Conservation (phyloP, 2,329 filamentous ascomycete species). For the Aureobasidium zeae region DNA sequence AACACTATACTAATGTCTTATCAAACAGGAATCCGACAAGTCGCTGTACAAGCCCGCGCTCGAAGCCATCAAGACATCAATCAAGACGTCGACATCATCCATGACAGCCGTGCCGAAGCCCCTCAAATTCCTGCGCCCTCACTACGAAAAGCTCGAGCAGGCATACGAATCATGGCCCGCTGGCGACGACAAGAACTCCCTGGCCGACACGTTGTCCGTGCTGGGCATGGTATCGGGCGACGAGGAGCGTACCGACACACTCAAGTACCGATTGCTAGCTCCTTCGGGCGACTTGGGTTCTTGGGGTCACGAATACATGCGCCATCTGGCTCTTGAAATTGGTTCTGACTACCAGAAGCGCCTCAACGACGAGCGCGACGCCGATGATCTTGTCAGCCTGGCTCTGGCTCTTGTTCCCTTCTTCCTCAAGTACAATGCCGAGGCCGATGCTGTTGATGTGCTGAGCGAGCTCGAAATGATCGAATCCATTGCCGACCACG, state of each 20-base stretch:
- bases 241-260: constrained; percentile 87
- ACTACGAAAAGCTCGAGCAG: constrained; percentile 83
- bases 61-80: constrained; percentile 94
- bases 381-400: constrained; percentile 76
- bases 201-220: constrained; percentile 93
- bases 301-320: constrained; percentile 97
- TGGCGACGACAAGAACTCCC: constrained; percentile 67
- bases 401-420: constrained; percentile 79
- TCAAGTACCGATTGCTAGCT: constrained; percentile 87
- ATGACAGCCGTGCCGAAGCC: constrained; percentile 99
- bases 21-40: constrained; percentile 75
- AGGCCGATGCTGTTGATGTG: constrained; percentile 94
- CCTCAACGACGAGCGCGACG: constrained; percentile 72
- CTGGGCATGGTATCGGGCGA: constrained; percentile 93
- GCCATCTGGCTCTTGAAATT: constrained; percentile 90
- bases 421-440: constrained; percentile 94
- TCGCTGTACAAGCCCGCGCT: constrained; percentile 85
- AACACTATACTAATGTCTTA: no score
- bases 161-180: constrained; percentile 83
- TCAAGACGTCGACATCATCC: constrained; percentile 97
- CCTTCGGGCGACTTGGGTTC: constrained; percentile 88
- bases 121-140: constrained; percentile 91
- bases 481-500: constrained; percentile 74
- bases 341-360: constrained; percentile 88
- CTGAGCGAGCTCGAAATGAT: constrained; percentile 98